Evolutionary conservation across 768 basidiomycete species (phyloP), one percentile per base, ranked within the genome.

Genomic region (Pleurotus ostreatus): DNA sequence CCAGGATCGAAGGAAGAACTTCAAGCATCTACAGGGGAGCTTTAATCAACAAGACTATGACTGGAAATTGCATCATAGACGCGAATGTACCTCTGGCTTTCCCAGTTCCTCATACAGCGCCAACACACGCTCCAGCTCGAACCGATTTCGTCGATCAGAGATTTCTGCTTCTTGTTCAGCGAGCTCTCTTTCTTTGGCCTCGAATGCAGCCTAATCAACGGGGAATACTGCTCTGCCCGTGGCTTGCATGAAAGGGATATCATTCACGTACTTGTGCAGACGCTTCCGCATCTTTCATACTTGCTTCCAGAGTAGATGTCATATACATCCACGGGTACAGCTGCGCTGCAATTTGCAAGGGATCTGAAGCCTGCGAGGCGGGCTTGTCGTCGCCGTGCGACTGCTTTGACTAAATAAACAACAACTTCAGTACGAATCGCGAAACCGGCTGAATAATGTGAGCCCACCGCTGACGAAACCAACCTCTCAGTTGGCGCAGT

Each of bases 241-340:
- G 6, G 57, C 39, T 40, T 45, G 13, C 11, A 34, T 26, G 41
- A 46, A 56, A 5, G 23, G 46, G 16, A 38, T 9, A 20, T 16
- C 23, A 46, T n/a, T 60, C 11, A 22, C 70, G 8, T 59, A 68
- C 76, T 55, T 66, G 68, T 4, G 75, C 75, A 15, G 68, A 55
- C 46, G 68, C 60, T 62, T 78, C 72, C 11, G 78, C 69, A 13
- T 66, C 58, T 16, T 74, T 59, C 62, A 83, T 78, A 55, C 75
- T 78, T 2, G 78, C 78, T 13, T 83, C 79, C 30, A 85, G 68
- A 1, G 78, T 79, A 9, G 80, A 77, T 4, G 74, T 74, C 83
- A 87, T 85, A 60, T 79, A 80, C 25, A 78, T 56, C 84, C 84
- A 86, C 58, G 84, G 78, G 58, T 82, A 81, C 15, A 74, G 65